phyloP scores from a whole-genome alignment of 225 moss, liverwort and hornwort species.

The Thuidium tamariscinum region DNA sequence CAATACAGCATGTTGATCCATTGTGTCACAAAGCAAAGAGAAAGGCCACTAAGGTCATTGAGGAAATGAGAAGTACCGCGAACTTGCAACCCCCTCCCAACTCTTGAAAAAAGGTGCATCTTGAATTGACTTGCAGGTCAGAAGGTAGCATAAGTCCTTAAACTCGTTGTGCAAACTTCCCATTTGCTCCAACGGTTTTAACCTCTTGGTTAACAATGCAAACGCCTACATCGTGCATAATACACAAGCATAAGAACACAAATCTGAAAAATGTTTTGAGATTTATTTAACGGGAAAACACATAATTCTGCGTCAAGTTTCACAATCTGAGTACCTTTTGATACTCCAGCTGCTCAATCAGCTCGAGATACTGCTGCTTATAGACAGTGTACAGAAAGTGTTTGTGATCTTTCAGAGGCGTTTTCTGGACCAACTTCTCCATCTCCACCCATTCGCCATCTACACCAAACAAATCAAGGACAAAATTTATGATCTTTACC shows the following conservation, averaged over 20 bases:
- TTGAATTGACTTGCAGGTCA: slow-evolving; percentile 90
- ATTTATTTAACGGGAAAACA: background rate
- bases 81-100: slow-evolving; percentile 84
- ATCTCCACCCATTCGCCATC: slow-evolving; percentile 89
- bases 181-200: slow-evolving; percentile 84
- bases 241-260: background rate
- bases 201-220: slow-evolving; percentile 68
- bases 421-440: slow-evolving; percentile 87
- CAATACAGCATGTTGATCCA: background rate
- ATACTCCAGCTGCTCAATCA: slow-evolving; percentile 85
- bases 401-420: slow-evolving; percentile 79
- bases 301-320: background rate
- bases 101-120: slow-evolving; percentile 79
- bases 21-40: background rate
- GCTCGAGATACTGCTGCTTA: slow-evolving; percentile 86
- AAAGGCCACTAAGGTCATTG: background rate
- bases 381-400: slow-evolving; percentile 72
- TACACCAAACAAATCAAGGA: background rate
- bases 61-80: slow-evolving; percentile 33
- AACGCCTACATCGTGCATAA: slow-evolving; percentile 47
- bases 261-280: background rate
- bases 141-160: slow-evolving; percentile 77
- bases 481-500: background rate
- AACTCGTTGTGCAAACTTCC: slow-evolving; percentile 83
- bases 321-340: slow-evolving; percentile 43